A percentile compares a stretch with the other conserved stretches of the same genome.
Evolutionary conservation across 2,329 filamentous ascomycete genomes (phyloP).

Genomic region (Calonectria ilicicola): DNA sequence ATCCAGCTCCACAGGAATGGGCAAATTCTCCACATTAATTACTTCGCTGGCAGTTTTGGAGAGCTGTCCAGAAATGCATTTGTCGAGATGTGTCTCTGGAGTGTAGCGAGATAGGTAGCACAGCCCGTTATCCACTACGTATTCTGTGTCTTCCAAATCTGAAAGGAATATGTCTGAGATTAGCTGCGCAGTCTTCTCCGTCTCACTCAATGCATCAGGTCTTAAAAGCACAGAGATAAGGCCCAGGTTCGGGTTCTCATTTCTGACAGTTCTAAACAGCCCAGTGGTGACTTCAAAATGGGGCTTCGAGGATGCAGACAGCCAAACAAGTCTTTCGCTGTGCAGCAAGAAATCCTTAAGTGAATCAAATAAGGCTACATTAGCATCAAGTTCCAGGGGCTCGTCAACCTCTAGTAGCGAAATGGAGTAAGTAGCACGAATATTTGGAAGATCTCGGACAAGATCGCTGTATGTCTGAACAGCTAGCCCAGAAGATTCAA

Average conservation of each 20-base stretch:
- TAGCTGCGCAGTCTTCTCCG: neutral
- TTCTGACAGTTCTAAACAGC: neutral
- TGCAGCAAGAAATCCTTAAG: neutral
- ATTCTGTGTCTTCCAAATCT: neutral
- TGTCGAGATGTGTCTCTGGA: neutral
- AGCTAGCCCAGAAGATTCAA: too few species aligned
- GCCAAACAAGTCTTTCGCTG: neutral
- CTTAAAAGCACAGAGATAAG: neutral
- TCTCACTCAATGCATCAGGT: neutral
- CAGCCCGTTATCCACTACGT: neutral
- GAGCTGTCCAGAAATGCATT: neutral
- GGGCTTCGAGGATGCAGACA: neutral
- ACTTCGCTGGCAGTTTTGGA: neutral
- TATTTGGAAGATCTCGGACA: too few species aligned
- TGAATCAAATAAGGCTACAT: neutral
- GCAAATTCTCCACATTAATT: neutral
- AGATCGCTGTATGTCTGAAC: too few species aligned
- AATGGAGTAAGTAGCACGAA: too few species aligned
- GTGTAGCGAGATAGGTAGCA: neutral
- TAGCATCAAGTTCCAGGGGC: neutral
- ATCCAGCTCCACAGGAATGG: neutral
- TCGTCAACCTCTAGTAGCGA: too few species aligned
- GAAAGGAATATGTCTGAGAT: neutral
- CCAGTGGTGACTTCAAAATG: neutral
- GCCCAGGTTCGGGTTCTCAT: neutral